These are phyloP conservation scores for Beauveria caledonica DNA, from an alignment of 2,329 filamentous ascomycete species.

Conservation along the genomic window DNA sequence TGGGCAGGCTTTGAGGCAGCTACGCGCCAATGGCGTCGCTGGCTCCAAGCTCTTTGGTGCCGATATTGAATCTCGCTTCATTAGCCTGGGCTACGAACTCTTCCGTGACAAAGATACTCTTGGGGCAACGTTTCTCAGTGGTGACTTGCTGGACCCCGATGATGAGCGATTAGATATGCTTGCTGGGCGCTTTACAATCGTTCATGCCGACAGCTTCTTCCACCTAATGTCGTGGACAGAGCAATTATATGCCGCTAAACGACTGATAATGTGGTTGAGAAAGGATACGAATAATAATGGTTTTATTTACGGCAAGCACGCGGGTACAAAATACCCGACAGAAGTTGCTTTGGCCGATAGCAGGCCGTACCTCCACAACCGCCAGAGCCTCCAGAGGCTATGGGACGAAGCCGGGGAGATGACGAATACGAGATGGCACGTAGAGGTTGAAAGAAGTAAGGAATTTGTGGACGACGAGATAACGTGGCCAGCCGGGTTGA, in stretches of 20 bases:
- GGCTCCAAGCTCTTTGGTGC: conserved; percentile 40
- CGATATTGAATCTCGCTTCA: conserved; percentile 41
- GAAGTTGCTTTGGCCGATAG: conserved; percentile 16
- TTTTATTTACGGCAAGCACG: conserved; percentile 44
- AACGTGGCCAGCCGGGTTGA: neutral
- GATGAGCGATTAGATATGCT: conserved; percentile 28
- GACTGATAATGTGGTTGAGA: conserved; percentile 37
- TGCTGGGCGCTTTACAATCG: conserved; percentile 34
- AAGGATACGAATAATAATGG: conserved; percentile 33
- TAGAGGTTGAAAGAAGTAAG: conserved; percentile 28
- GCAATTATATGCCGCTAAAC: conserved; percentile 36
- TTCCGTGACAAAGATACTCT: conserved; percentile 49
- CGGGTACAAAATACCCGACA: conserved; percentile 28
- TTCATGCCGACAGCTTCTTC: conserved; percentile 43
- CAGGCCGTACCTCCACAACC: conserved; percentile 39
- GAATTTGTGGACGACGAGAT: neutral
- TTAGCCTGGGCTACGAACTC: conserved; percentile 53
- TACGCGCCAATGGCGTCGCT: conserved; percentile 41
- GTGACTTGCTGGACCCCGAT: conserved; percentile 38
- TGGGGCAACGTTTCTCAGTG: conserved; percentile 39
- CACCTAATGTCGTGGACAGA: conserved; percentile 41
- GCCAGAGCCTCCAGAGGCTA: conserved; percentile 40
- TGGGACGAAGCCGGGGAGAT: conserved; percentile 45
- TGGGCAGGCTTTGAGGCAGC: conserved; percentile 41
- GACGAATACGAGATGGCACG: conserved; percentile 42